A percentile compares a stretch with the other conserved stretches of the same genome.
phyloP scores from a whole-genome alignment of 2,329 filamentous ascomycete genomes.

The Immersiporthe knoxdaviesiana region DNA sequence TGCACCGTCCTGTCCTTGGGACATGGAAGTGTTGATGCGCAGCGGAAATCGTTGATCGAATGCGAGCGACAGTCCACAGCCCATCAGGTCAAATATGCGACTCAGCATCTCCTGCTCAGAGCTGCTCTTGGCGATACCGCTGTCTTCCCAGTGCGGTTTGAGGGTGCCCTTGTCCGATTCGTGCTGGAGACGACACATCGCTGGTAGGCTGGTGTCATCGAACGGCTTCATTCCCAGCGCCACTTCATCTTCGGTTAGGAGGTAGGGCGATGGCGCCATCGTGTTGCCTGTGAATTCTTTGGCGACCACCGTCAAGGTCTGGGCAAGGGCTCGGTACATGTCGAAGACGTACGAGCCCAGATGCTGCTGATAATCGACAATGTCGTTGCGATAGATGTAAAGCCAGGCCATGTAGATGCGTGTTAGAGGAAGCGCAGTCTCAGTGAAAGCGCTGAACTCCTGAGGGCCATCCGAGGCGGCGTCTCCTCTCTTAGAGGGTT shows the following conservation, averaged over 20 bases:
- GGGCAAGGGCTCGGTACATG: constrained; percentile 51
- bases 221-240: constrained; percentile 50
- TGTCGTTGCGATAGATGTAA: constrained; percentile 48
- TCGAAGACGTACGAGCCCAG: constrained; percentile 50
- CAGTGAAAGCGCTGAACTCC: constrained; percentile 43
- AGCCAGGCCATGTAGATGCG: constrained; percentile 61
- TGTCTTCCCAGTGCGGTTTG: constrained; percentile 36
- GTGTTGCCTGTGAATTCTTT: constrained; percentile 46
- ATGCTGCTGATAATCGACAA: constrained; percentile 50
- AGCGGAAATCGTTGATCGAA: constrained; percentile 26
- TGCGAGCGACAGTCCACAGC: constrained; percentile 25
- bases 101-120: constrained; percentile 23
- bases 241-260: constrained; percentile 56
- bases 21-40: constrained; percentile 2
- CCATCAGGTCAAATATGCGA: constrained; percentile 27
- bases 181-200: constrained; percentile 45
- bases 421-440: constrained; percentile 53
- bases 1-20: constrained; percentile 1
- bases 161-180: constrained; percentile 32
- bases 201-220: constrained; percentile 42
- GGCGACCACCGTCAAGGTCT: constrained; percentile 53
- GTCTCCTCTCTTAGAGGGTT: constrained; percentile 30
- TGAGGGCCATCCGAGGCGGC: constrained; percentile 33
- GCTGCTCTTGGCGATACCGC: constrained; percentile 5
- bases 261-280: constrained; percentile 49